Base-by-base conservation (phyloP, 148 eudicot species). In the Cornus controversa region DNA sequence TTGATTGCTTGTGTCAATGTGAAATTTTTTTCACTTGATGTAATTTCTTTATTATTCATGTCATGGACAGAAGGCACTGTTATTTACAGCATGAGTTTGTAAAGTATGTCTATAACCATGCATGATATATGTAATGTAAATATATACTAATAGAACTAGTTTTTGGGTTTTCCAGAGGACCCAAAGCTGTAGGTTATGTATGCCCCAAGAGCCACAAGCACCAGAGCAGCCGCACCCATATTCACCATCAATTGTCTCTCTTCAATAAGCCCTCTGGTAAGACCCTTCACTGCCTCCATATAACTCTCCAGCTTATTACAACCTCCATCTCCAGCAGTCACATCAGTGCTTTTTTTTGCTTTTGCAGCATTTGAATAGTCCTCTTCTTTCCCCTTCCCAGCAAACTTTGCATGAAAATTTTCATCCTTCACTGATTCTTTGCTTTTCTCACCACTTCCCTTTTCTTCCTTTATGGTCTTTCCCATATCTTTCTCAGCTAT, bases 201-300 rank as follows among this genome's bases (percentile, higher is more conserved):
- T 73, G 86, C 81, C 8, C 92, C 93, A 70, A 90, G 82, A 71
- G 85, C 91, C 69, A 89, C 73, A 68, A 87, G 82, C 16, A 92
- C 89, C 40, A 92, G 71, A 27, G 84, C 76, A 53, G 90, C 92
- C 20, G 42, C 86, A 54, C 97, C 97, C 82, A 87, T 80, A 76
- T 90, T 90, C 73, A 89, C 80, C 64, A 92, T 47, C 53, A 84
- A 77, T 31, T 84, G 83, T 67, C 87, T 83, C 65, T 89, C 91
- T 75, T 90, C 87, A 71, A 76, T 77, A 73, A 83, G 71, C 18
- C 73, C 75, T 66, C 75, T 78, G 58, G 67, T 42, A 23, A 80
- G 42, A 40, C 45, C 45, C 74, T 83, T 83, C 82, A 80, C 64
- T 42, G 76, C 70, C 65, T 78, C n/a, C 62, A 36, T 78, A 50